phyloP scores from a whole-genome alignment of 2,329 filamentous ascomycete species.

The Geoglossum cookeanum region DNA sequence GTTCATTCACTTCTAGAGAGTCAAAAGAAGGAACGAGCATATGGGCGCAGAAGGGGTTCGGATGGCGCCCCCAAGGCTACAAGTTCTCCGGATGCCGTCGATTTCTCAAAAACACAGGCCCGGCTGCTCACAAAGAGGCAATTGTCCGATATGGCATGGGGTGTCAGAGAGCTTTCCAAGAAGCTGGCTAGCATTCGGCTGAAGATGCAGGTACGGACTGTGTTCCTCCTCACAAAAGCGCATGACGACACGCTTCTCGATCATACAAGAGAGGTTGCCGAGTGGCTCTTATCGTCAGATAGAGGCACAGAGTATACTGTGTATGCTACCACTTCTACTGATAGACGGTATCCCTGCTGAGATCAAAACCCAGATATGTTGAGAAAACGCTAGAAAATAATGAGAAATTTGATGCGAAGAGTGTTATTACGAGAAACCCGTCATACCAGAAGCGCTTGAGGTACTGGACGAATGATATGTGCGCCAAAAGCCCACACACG shows the following conservation, averaged over 20 bases:
- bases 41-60: slow-evolving; percentile 3
- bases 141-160: slow-evolving; percentile 91
- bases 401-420: slow-evolving; percentile 52
- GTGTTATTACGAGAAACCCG: slow-evolving; percentile 43
- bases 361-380: slow-evolving; percentile 31
- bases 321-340: slow-evolving; percentile 22
- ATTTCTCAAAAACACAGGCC: slow-evolving; percentile 27
- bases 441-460: slow-evolving; percentile 40
- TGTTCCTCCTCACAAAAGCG: slow-evolving; percentile 85
- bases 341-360: not conserved
- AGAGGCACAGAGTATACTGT: slow-evolving; percentile 52
- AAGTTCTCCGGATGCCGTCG: not conserved
- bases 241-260: slow-evolving; percentile 64
- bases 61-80: slow-evolving; percentile 11
- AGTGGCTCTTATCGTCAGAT: slow-evolving; percentile 62
- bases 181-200: slow-evolving; percentile 67
- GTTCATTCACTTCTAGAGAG: slow-evolving; percentile 39
- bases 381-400: slow-evolving; percentile 56
- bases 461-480: slow-evolving; percentile 72
- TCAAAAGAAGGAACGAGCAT: slow-evolving; percentile 15
- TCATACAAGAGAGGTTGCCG: slow-evolving; percentile 56
- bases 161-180: slow-evolving; percentile 76
- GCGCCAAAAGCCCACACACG: slow-evolving; percentile 55
- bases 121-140: slow-evolving; percentile 89
- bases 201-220: slow-evolving; percentile 58